These are phyloP conservation scores for Plantago coronopus DNA, from an alignment of 305 asterid species.

Conservation along the genomic window DNA sequence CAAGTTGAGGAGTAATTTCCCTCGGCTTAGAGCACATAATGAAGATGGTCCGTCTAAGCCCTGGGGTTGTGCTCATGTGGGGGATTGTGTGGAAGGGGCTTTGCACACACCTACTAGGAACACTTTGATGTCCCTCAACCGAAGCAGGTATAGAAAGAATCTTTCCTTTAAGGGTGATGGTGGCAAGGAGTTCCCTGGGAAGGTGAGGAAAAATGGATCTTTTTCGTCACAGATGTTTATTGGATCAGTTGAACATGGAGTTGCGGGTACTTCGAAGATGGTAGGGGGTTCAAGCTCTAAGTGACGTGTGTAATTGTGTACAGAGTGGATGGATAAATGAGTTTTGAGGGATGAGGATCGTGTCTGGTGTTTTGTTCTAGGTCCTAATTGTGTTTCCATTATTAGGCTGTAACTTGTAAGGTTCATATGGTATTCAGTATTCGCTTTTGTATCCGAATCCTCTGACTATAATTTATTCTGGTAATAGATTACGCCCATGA, in stretches of 20 bases:
- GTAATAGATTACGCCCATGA: background rate
- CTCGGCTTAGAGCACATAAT: constrained; percentile 52
- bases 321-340: background rate
- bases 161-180: constrained; percentile 50
- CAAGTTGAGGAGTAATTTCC: constrained; percentile 51
- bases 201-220: constrained; percentile 51
- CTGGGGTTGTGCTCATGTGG: constrained; percentile 83
- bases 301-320: constrained; percentile 28
- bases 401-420: constrained; percentile 13
- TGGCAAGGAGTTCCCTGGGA: constrained; percentile 60
- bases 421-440: constrained; percentile 16
- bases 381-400: constrained; percentile 7
- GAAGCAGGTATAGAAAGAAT: constrained; percentile 56
- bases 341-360: constrained; percentile 12
- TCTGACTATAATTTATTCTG: constrained; percentile 6
- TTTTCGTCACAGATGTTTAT: constrained; percentile 49
- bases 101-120: constrained; percentile 54
- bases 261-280: constrained; percentile 49
- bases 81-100: constrained; percentile 89
- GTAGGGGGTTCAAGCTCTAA: constrained; percentile 32
- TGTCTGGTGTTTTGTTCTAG: constrained; percentile 13
- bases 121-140: constrained; percentile 63
- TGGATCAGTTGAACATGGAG: constrained; percentile 54
- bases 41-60: constrained; percentile 71
- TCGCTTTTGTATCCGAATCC: constrained; percentile 13